Base-by-base conservation (phyloP, 2,329 filamentous ascomycete genomes). In the Plenodomus tracheiphilus region DNA sequence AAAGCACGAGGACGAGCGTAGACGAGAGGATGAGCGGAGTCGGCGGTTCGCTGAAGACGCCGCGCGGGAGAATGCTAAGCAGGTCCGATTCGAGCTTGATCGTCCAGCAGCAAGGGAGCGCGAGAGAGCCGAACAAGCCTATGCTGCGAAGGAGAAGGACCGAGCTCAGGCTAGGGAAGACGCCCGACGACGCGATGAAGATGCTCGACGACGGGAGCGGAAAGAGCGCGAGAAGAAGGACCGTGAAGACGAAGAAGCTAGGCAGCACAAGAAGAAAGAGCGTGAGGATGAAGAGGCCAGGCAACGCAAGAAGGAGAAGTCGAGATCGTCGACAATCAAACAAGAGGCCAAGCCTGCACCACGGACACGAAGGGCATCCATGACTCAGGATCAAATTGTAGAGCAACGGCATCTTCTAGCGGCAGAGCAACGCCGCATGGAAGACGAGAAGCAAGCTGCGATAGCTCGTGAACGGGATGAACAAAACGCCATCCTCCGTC, bases 401-500 rank as follows among this genome's bases (percentile, higher is more conserved):
- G 53, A 65, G 25, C 58, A 59, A 16, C 38, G 46, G 5, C 51
- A 49, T 10, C 55, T 68, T 7, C 41, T 69, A 1, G 54, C 52
- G 2, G 62, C 61, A 7, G 64, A 64, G 2, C 19, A 52, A 8
- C 41, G 36, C 8, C 55, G 58, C 7, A 67, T 69, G 63, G 52
- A 54, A 13, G 39, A 41, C 2, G 66, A 69, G 39, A 60, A 59
- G 7, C 30, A 53, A 10, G 54, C 54, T 2, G 51, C 62, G n/a
- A 61, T 66, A 8, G 58, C 49, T 13, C 52, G 60, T 9, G 65
- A 68, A 17, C 58, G 58, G 6, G 65, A 66, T 30, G 66, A 69
- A 35, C 32, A 51, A 46, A 38, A 53, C 30, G 53, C 54, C 3
- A 17, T 45, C 7, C 45, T 64, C 2, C 45, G 51, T n/a, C 49